Conservation (phyloP, 1,284 basidiomycete genomes). For the Sphaerobolus stellatus region DNA sequence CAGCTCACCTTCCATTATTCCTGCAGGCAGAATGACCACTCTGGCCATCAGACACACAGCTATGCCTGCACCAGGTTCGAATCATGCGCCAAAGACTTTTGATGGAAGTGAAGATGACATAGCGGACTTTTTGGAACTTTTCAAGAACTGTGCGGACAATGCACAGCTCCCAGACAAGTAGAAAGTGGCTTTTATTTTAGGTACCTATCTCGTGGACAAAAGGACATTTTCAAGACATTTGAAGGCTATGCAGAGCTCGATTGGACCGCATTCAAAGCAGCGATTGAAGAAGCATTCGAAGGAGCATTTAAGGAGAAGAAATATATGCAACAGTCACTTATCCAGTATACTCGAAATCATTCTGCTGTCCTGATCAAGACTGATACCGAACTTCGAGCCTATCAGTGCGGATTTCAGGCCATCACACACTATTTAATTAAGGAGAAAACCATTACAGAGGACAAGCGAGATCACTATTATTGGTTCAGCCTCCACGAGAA, state of each 20-base stretch:
- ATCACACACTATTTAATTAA: background rate
- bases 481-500: constrained; percentile 1
- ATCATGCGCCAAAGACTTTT: background rate
- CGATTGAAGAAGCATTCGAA: background rate
- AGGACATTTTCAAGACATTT: background rate
- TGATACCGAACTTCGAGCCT: background rate
- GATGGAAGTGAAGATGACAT: background rate
- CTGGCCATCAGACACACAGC: background rate
- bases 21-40: too few species aligned
- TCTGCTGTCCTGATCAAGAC: background rate
- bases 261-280: background rate
- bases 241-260: background rate
- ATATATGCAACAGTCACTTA: background rate
- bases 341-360: background rate
- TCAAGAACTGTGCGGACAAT: background rate
- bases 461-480: background rate
- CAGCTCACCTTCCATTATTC: too few species aligned
- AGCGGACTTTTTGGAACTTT: background rate
- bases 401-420: background rate
- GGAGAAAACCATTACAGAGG: background rate
- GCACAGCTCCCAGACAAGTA: background rate
- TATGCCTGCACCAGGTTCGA: background rate
- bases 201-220: background rate
- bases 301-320: background rate
- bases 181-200: background rate